Percentiles rank a stretch among this genome's conserved stretches.
phyloP scores from a whole-genome alignment of 2,329 filamentous ascomycete species.

The Arthrobotrys musiformis region DNA sequence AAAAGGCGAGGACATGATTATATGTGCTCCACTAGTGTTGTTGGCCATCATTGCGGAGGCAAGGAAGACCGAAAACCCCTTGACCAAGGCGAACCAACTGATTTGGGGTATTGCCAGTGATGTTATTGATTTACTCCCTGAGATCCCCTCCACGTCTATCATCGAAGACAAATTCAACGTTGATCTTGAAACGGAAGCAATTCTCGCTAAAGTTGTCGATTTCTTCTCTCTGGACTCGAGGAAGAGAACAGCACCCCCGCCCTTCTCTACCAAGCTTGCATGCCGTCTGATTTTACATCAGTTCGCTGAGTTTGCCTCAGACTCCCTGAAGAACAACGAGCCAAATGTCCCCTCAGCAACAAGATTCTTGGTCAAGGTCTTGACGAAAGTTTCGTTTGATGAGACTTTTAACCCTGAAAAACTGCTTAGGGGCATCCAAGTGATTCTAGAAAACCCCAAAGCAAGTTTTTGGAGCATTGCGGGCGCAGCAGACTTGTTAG shows the following conservation, averaged over 20 bases:
- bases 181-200: conserved; percentile 27
- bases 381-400: conserved; percentile 57
- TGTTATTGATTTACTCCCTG: conserved; percentile 69
- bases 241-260: conserved; percentile 43
- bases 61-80: conserved; percentile 60
- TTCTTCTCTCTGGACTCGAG: conserved; percentile 55
- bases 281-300: conserved; percentile 46
- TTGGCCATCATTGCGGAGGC: conserved; percentile 69
- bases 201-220: conserved; percentile 35
- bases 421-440: conserved; percentile 30
- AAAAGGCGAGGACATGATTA: conserved; percentile 92
- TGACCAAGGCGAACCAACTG: conserved; percentile 65
- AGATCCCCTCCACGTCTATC: conserved; percentile 69
- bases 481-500: conserved; percentile 57
- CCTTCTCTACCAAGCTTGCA: conserved; percentile 51
- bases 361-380: conserved; percentile 57
- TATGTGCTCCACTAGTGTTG: conserved; percentile 81
- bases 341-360: conserved; percentile 57
- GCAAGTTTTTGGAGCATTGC: conserved; percentile 57
- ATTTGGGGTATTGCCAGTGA: conserved; percentile 68
- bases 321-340: conserved; percentile 46
- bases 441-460: conserved; percentile 23
- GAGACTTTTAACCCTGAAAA: conserved; percentile 23
- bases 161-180: conserved; percentile 48
- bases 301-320: conserved; percentile 41